Evolutionary conservation across 2,329 filamentous ascomycete genomes (phyloP).

Genomic region (Alternaria tenuissima): DNA sequence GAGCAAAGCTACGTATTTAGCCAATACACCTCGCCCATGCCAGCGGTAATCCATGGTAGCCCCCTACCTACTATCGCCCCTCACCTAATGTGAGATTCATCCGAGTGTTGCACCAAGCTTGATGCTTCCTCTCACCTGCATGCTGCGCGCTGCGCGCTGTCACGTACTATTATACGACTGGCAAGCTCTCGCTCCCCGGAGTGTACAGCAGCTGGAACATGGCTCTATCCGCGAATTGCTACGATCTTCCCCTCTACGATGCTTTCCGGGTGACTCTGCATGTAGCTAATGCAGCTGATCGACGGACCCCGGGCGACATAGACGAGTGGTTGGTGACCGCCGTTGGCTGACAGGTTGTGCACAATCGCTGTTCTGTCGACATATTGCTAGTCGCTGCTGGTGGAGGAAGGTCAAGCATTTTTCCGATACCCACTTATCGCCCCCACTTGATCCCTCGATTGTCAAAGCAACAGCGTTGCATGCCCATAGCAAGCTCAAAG

Average conservation of each 20-base stretch:
- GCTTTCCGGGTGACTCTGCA: conserved; percentile 34
- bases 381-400: conserved; percentile 6
- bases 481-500: conserved; percentile 4
- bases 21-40: conserved; percentile 16
- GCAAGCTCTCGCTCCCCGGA: neutral
- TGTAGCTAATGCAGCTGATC: conserved; percentile 40
- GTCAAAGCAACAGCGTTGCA: conserved; percentile 14
- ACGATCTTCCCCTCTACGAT: conserved; percentile 24
- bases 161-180: neutral
- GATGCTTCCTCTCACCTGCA: conserved; percentile 34
- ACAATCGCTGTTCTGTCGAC: conserved; percentile 21
- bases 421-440: conserved; percentile 9
- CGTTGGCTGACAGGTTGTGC: conserved; percentile 34
- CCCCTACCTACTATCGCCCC: conserved; percentile 12
- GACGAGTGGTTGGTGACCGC: conserved; percentile 18
- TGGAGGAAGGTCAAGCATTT: conserved; percentile 16
- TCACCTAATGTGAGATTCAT: conserved; percentile 20
- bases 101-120: conserved; percentile 36
- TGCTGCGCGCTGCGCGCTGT: conserved; percentile 19
- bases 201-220: conserved; percentile 29
- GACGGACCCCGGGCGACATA: conserved; percentile 28
- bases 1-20: conserved; percentile 17
- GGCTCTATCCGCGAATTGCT: conserved; percentile 19
- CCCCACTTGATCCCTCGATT: conserved; percentile 15
- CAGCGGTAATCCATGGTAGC: conserved; percentile 15